Conservation (phyloP, 768 basidiomycete species). For the Favolaschia claudopus region DNA sequence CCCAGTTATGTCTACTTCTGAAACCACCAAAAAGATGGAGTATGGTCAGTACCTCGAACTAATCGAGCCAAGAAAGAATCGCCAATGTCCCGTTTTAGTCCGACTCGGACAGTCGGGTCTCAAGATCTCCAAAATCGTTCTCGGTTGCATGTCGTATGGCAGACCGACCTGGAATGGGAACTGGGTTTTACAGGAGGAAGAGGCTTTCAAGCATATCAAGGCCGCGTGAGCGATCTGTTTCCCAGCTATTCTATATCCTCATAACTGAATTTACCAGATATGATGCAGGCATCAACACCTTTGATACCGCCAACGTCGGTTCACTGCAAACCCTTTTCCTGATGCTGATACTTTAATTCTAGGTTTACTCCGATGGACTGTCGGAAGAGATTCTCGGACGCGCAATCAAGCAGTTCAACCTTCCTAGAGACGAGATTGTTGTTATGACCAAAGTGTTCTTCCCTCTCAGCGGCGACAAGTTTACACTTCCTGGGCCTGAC, state of each 20-base stretch:
- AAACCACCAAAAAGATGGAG: constrained; percentile 2
- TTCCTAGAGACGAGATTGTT: constrained; percentile 60
- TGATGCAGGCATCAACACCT: constrained; percentile 44
- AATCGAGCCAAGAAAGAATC: not conserved
- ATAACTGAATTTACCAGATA: constrained; percentile 7
- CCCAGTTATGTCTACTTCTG: not conserved
- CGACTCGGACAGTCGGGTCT: not conserved
- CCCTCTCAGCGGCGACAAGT: not conserved
- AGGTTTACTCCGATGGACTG: constrained; percentile 35
- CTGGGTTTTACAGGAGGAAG: constrained; percentile 10
- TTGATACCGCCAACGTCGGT: constrained; percentile 44
- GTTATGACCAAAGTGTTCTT: constrained; percentile 58
- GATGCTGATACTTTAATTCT: not conserved
- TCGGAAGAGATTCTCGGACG: constrained; percentile 58
- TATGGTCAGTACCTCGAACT: not conserved
- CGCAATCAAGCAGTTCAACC: constrained; percentile 51
- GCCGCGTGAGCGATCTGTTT: constrained; percentile 33
- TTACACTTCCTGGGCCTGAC: constrained; percentile 16
- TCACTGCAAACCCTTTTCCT: not conserved
- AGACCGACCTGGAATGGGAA: constrained; percentile 1
- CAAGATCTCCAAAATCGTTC: constrained; percentile 11
- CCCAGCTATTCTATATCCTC: too few species aligned
- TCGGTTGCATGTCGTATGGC: constrained; percentile 20
- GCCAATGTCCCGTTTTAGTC: not conserved
- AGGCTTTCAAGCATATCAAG: constrained; percentile 17